Evolutionary conservation across 1,284 basidiomycete species (phyloP).

Genomic region (Peniophora sp.): DNA sequence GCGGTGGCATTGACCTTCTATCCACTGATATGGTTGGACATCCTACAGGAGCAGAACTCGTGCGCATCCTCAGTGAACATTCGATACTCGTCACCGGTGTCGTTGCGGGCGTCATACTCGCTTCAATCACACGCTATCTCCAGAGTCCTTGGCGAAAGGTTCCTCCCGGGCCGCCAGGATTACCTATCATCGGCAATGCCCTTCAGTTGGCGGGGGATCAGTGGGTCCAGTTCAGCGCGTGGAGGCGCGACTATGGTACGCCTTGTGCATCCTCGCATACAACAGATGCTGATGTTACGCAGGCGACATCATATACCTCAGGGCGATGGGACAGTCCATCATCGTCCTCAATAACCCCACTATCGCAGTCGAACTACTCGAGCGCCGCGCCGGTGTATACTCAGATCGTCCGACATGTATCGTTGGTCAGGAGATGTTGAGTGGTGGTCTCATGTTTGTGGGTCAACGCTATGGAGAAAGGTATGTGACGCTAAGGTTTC

Average conservation of each 20-base stretch:
- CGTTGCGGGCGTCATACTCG: too few relatives aligned
- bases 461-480: conserved; percentile 7
- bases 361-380: conserved; percentile 16
- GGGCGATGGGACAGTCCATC: conserved; percentile 10
- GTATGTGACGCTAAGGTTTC: too few relatives aligned
- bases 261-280: too few relatives aligned
- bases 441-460: conserved; percentile 5
- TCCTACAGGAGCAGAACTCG: too few relatives aligned
- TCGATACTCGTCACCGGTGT: too few relatives aligned
- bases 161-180: conserved; percentile 17
- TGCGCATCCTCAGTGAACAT: too few relatives aligned
- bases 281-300: too few relatives aligned
- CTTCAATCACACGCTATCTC: too few relatives aligned
- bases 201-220: conserved; percentile 11
- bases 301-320: conserved; percentile 18
- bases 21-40: too few relatives aligned
- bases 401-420: conserved; percentile 15
- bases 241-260: conserved; percentile 16
- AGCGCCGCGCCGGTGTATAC: conserved; percentile 15
- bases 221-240: conserved; percentile 15
- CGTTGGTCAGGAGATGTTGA: conserved; percentile 6
- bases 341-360: conserved; percentile 14
- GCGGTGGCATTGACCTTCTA: too few relatives aligned
- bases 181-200: conserved; percentile 17
- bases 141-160: too few relatives aligned